Base-by-base conservation (phyloP, 805 yeast species). In the Blastobotrys chiropterorum region DNA sequence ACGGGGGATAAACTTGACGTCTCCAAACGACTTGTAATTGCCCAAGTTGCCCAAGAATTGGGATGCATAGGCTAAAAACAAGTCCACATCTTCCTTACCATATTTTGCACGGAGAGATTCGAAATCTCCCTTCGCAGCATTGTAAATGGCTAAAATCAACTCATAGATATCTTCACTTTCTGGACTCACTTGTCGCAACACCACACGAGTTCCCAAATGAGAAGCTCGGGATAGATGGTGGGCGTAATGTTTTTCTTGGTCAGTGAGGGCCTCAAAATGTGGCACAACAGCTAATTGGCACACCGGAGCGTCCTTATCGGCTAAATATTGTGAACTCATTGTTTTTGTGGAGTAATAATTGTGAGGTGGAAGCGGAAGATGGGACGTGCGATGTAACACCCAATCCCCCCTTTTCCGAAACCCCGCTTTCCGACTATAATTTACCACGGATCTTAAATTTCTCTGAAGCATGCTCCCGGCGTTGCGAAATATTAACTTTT, bases 1-100 rank as follows among this genome's bases (percentile, higher is more conserved):
- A 48, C 80, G 71, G 41, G 97, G 97, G 56, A 89, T 75, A 62
- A 89, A 89, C 68, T 89, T 89, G 59, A 80, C 80, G 69, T 89
- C 96, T 58, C 97, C 97, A 66, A 89, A 89, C 0, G 94, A 84
- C 69, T 89, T 71, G 86, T 92, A 41, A 89, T 84, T 30, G 83
- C 85, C 66, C 80, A 88, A 69, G 65, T 83, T 83, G 44, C 79
- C 71, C 56, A 83, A 69, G 57, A 83, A 79, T 64, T 81, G 86
- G 13, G 84, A 76, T 16, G 85, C 77, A 58, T 83, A 83, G 63
- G 82, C 85, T 22, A 67, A 47, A 65, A 85, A 86, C 16, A 66
- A 64, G 42, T 68, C 63, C 15, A 72, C 72, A 6, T 66, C 67
- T 0, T 70, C 72, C 13, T 68, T 70, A 4, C 34, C 26, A 2